Percentiles rank a stretch among this genome's conserved stretches.
phyloP scores from a whole-genome alignment of 148 eudicot genomes.

The Suaeda aralocaspica region DNA sequence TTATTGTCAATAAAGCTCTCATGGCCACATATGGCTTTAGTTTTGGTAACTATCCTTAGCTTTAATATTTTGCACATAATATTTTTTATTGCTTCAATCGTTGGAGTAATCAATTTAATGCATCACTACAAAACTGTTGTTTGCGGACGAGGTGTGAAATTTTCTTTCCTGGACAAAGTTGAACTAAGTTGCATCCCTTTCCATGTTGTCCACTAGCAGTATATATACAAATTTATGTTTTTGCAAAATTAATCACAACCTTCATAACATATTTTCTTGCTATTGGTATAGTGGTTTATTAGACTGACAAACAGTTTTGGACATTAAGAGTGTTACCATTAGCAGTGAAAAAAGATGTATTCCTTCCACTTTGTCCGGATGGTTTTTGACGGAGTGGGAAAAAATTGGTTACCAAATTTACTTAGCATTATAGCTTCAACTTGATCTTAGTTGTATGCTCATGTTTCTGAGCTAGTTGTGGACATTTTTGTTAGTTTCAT shows the following conservation, averaged over 20 bases:
- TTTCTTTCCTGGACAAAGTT: background rate
- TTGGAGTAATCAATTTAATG: background rate
- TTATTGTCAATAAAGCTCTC: slow-evolving; percentile 74
- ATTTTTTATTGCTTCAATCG: background rate
- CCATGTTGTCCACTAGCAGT: background rate
- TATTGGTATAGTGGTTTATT: background rate
- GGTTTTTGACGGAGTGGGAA: slow-evolving; percentile 12
- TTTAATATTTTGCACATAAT: background rate
- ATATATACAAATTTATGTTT: background rate
- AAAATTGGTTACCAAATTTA: background rate
- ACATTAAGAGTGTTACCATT: background rate
- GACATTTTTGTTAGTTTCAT: background rate
- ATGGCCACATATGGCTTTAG: slow-evolving; percentile 80
- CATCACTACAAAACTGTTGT: background rate
- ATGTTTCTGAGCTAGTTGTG: background rate
- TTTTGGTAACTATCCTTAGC: slow-evolving; percentile 46
- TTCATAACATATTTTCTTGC: background rate
- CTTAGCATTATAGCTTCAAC: background rate
- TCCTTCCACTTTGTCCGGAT: no score
- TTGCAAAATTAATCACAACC: background rate
- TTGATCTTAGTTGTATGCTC: background rate
- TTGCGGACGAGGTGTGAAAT: background rate
- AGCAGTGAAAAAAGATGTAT: no score
- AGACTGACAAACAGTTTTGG: background rate
- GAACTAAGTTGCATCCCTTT: background rate